Evolutionary conservation across 1,139 yeast genomes (phyloP).

Genomic region (Zygoascus sp.): DNA sequence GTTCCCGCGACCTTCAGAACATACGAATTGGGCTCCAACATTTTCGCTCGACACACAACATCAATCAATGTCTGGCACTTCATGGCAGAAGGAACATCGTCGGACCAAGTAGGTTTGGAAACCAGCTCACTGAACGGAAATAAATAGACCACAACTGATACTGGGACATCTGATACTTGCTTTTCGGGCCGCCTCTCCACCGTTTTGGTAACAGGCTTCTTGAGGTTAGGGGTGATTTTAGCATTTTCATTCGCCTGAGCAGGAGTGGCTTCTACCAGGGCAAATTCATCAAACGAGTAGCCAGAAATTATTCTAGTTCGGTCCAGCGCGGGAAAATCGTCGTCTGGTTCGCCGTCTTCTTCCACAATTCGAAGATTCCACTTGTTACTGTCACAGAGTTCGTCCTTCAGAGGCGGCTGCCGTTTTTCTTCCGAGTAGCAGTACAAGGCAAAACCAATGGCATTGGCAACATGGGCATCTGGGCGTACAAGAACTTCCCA

Average conservation of each 20-base stretch:
- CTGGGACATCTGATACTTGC: slow-evolving; percentile 5
- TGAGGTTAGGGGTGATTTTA: slow-evolving; percentile 32
- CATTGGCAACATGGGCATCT: slow-evolving; percentile 39
- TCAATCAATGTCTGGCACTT: slow-evolving; percentile 30
- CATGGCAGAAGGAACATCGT: slow-evolving; percentile 20
- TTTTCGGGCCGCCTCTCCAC: background rate
- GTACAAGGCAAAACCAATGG: slow-evolving; percentile 42
- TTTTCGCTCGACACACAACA: slow-evolving; percentile 33
- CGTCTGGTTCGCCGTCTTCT: slow-evolving; percentile 46
- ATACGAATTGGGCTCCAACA: slow-evolving; percentile 34
- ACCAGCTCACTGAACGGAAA: slow-evolving; percentile 36
- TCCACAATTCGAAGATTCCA: slow-evolving; percentile 44
- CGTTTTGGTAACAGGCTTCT: slow-evolving; percentile 14
- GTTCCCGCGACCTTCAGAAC: slow-evolving; percentile 35
- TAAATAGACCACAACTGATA: slow-evolving; percentile 28
- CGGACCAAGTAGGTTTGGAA: slow-evolving; percentile 32
- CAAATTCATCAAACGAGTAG: slow-evolving; percentile 44
- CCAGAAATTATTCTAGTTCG: slow-evolving; percentile 39
- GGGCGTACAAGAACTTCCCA: slow-evolving; percentile 38
- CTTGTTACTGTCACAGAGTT: slow-evolving; percentile 35
- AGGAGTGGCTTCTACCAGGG: slow-evolving; percentile 39
- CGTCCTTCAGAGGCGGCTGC: slow-evolving; percentile 32
- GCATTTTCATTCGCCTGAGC: slow-evolving; percentile 35
- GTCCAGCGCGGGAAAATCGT: slow-evolving; percentile 45
- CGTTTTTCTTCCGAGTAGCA: slow-evolving; percentile 31